Conservation (phyloP, 306 rosid genomes). For the Sicyos baderoa region DNA sequence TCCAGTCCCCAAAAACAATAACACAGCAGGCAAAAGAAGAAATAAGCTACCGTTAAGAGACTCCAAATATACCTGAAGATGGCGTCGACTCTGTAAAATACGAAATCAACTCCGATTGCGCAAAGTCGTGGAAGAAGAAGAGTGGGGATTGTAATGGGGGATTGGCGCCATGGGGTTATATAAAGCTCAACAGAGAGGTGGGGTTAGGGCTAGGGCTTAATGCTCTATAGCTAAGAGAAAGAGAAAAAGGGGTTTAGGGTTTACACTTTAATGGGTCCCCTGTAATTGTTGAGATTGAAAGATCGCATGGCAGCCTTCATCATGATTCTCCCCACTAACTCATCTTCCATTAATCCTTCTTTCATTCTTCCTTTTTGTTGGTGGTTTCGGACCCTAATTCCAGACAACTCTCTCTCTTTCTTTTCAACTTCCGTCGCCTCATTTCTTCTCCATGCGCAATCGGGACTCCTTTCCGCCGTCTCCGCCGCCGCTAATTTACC, state of each 20-base stretch:
- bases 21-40: too few relatives aligned
- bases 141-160: too few relatives aligned
- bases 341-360: slow-evolving; percentile 24
- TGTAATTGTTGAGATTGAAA: slow-evolving; percentile 10
- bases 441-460: slow-evolving; percentile 4
- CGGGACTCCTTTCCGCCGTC: slow-evolving; percentile 2
- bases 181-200: not conserved
- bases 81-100: too few relatives aligned
- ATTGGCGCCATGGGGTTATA: too few relatives aligned
- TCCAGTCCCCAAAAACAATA: too few relatives aligned
- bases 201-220: slow-evolving; percentile 14
- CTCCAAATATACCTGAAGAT: too few relatives aligned
- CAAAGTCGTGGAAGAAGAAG: too few relatives aligned
- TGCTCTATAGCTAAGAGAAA: slow-evolving; percentile 20
- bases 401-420: slow-evolving; percentile 31
- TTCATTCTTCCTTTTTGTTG: slow-evolving; percentile 28
- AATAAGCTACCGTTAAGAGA: too few relatives aligned
- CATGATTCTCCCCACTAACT: slow-evolving; percentile 59
- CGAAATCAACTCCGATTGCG: too few relatives aligned
- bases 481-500: not conserved
- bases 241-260: slow-evolving; percentile 10
- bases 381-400: slow-evolving; percentile 48
- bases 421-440: slow-evolving; percentile 11
- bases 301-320: slow-evolving; percentile 29
- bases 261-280: slow-evolving; percentile 17